A percentile compares a stretch with the other conserved stretches of the same genome.
Conservation (phyloP, 2,329 filamentous ascomycete species). For the Ceratocystiopsis minuta region DNA sequence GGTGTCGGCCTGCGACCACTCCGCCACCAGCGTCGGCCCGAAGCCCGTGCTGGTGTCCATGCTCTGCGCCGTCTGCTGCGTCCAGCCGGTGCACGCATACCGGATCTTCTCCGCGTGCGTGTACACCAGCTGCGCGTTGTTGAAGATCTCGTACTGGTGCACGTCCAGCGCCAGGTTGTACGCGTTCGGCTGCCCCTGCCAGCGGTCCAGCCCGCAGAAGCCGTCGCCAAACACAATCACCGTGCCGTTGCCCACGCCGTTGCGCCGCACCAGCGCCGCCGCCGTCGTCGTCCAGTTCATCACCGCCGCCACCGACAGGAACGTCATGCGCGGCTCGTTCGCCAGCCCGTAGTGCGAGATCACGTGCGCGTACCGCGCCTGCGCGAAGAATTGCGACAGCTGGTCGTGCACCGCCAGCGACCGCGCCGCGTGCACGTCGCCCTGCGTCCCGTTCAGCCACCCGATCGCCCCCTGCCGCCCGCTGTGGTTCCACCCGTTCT, state of each 20-base stretch:
- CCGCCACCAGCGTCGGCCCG: constrained; percentile 84
- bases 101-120: constrained; percentile 69
- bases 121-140: constrained; percentile 65
- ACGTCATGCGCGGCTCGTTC: constrained; percentile 85
- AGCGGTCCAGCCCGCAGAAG: constrained; percentile 79
- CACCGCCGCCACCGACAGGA: constrained; percentile 46
- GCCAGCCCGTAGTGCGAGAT: constrained; percentile 83
- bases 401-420: constrained; percentile 76
- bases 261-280: constrained; percentile 52
- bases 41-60: constrained; percentile 63
- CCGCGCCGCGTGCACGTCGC: constrained; percentile 57
- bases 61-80: constrained; percentile 53
- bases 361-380: constrained; percentile 81
- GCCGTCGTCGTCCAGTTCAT: constrained; percentile 64
- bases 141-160: constrained; percentile 98
- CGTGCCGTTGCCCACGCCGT: constrained; percentile 48
- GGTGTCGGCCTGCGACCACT: constrained; percentile 95
- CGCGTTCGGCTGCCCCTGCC: constrained; percentile 65
- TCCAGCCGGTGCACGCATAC: constrained; percentile 81
- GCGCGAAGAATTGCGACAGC: constrained; percentile 80
- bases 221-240: constrained; percentile 80
- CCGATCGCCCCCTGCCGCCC: constrained; percentile 62
- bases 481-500: constrained; percentile 97
- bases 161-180: constrained; percentile 77
- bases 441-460: constrained; percentile 86